Evolutionary conservation across 805 yeast genomes (phyloP).

Genomic region (Jamesozyma jinghongensis): DNA sequence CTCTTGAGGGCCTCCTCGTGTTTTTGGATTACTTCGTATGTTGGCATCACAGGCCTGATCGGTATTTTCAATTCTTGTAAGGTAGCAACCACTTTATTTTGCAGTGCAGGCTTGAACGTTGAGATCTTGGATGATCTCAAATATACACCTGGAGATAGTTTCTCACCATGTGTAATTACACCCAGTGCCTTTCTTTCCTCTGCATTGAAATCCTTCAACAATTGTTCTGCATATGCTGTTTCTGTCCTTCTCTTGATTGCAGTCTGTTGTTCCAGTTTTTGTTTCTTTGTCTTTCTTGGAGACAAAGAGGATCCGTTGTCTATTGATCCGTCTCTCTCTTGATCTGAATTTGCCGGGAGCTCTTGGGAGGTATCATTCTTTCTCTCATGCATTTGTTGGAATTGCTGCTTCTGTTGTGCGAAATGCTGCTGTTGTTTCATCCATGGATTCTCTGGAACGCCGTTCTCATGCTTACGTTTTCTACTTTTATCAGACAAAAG

Average conservation of each 20-base stretch:
- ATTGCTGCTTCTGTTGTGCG: constrained; percentile 29
- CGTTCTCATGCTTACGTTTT: constrained; percentile 37
- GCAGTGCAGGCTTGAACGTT: constrained; percentile 68
- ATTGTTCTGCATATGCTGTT: constrained; percentile 28
- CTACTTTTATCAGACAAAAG: constrained; percentile 60
- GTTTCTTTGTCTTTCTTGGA: constrained; percentile 25
- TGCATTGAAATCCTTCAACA: constrained; percentile 40
- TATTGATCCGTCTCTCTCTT: neutral
- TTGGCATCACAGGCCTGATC: constrained; percentile 78
- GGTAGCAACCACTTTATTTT: constrained; percentile 48
- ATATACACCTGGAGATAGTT: constrained; percentile 66
- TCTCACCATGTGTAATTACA: constrained; percentile 65
- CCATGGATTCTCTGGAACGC: constrained; percentile 37
- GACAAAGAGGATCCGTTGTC: constrained; percentile 4
- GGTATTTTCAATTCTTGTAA: constrained; percentile 76
- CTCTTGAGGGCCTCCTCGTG: constrained; percentile 68
- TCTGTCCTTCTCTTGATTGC: constrained; percentile 26
- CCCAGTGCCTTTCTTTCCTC: constrained; percentile 85
- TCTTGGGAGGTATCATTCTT: constrained; percentile 7
- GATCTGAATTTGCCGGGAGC: constrained; percentile 5
- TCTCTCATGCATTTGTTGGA: constrained; percentile 24
- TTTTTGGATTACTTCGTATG: constrained; percentile 63
- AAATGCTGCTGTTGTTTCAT: constrained; percentile 37
- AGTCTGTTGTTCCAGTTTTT: constrained; percentile 25
- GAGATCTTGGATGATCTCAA: constrained; percentile 73